These are phyloP conservation scores for Boletus eberwhitei DNA, from an alignment of 768 basidiomycete genomes.

Conservation along the genomic window DNA sequence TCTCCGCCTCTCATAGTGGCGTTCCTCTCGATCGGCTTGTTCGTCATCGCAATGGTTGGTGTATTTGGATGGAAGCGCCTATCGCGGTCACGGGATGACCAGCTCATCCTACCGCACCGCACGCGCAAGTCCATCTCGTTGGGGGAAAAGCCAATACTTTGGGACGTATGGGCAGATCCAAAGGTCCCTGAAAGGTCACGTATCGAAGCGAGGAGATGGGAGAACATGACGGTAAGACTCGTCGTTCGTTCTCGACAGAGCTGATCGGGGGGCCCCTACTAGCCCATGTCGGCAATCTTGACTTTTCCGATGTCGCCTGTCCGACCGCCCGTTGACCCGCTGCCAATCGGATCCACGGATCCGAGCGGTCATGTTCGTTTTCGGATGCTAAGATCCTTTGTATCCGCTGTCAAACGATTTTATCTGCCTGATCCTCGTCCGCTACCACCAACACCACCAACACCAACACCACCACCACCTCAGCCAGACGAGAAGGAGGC, in stretches of 20 bases:
- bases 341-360: background rate
- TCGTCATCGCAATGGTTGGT: conserved; percentile 45
- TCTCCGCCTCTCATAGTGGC: conserved; percentile 58
- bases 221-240: conserved; percentile 38
- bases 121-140: background rate
- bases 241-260: background rate
- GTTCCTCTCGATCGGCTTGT: conserved; percentile 57
- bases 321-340: background rate
- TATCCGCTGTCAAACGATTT: conserved; percentile 3
- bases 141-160: conserved; percentile 40
- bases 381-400: background rate
- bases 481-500: background rate
- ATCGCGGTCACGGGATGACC: conserved; percentile 16
- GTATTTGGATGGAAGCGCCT: conserved; percentile 47
- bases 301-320: background rate
- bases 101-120: background rate
- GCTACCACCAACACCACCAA: too few species aligned
- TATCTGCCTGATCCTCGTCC: background rate
- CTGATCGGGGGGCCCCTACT: conserved; percentile 3
- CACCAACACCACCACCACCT: background rate
- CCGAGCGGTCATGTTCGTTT: background rate
- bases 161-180: conserved; percentile 40
- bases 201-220: conserved; percentile 33
- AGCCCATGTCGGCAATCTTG: conserved; percentile 28
- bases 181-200: background rate